Evolutionary conservation across 305 asterid species (phyloP).

Genomic region (Monarda citriodora): DNA sequence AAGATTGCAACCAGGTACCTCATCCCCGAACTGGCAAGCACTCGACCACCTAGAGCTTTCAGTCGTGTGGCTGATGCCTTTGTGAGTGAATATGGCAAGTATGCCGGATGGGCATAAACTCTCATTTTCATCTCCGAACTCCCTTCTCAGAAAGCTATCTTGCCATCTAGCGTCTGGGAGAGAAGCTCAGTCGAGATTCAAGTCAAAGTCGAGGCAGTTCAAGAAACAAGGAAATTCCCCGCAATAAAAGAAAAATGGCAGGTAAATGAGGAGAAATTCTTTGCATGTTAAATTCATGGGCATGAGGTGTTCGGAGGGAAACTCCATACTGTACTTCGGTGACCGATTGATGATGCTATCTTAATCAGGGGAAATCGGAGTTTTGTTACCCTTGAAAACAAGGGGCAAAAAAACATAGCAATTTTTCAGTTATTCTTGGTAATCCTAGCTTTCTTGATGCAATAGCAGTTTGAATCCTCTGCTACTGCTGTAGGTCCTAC

Average conservation of each 20-base stretch:
- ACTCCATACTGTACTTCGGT: neutral
- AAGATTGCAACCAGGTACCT: slow-evolving; percentile 92
- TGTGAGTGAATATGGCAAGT: slow-evolving; percentile 85
- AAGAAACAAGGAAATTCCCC: slow-evolving; percentile 20
- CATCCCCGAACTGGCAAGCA: slow-evolving; percentile 90
- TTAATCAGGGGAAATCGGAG: neutral
- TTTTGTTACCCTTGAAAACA: neutral
- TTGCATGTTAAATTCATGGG: neutral
- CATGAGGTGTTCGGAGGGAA: neutral
- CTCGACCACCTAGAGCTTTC: slow-evolving; percentile 56
- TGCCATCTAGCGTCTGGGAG: slow-evolving; percentile 40
- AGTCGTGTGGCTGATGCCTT: slow-evolving; percentile 81
- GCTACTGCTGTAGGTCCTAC: neutral
- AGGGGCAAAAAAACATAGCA: too few relatives aligned
- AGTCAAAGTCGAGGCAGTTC: slow-evolving; percentile 21
- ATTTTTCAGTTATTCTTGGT: too few relatives aligned
- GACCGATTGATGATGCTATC: neutral
- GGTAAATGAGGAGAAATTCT: slow-evolving; percentile 23
- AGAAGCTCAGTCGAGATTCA: slow-evolving; percentile 28
- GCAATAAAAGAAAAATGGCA: slow-evolving; percentile 14
- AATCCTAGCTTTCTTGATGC: neutral
- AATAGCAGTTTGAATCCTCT: neutral
- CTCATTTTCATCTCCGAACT: slow-evolving; percentile 92
- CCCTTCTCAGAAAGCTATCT: slow-evolving; percentile 83
- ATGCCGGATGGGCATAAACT: slow-evolving; percentile 99